phyloP scores from a whole-genome alignment of 495 filamentous ascomycete genomes.

The Podospora fimiseda region DNA sequence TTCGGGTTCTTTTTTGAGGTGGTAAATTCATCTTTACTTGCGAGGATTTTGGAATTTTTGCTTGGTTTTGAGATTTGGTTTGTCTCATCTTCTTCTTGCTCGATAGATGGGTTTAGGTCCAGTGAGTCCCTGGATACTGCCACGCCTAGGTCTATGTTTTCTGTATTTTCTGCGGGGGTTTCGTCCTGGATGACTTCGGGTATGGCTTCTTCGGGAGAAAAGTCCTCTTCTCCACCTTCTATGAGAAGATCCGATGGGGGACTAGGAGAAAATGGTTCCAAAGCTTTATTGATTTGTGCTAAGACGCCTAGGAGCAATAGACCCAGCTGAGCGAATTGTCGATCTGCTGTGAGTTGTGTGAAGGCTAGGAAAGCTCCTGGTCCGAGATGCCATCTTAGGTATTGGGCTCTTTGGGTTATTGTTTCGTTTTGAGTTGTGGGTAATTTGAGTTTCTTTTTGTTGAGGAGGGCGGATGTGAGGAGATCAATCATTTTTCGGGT shows the following conservation, averaged over 20 bases:
- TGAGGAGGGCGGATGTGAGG: slow-evolving; percentile 21
- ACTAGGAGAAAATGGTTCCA: slow-evolving; percentile 23
- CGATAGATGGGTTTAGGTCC: not conserved
- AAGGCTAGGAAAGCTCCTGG: slow-evolving; percentile 41
- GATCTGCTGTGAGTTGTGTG: slow-evolving; percentile 61
- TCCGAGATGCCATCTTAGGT: not conserved
- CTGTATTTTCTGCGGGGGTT: no score
- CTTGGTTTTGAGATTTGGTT: slow-evolving; percentile 1
- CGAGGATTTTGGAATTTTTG: slow-evolving; percentile 1
- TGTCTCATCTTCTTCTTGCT: slow-evolving; percentile 4
- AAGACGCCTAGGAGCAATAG: slow-evolving; percentile 62
- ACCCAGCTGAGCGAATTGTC: slow-evolving; percentile 73
- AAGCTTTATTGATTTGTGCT: slow-evolving; percentile 49
- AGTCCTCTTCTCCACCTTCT: slow-evolving; percentile 3
- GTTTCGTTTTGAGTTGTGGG: slow-evolving; percentile 5
- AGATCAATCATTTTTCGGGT: slow-evolving; percentile 45
- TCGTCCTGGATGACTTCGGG: not conserved
- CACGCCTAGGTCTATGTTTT: slow-evolving; percentile 14
- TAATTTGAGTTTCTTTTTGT: slow-evolving; percentile 1
- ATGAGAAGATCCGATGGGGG: slow-evolving; percentile 7
- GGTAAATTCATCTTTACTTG: not conserved
- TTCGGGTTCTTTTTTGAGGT: not conserved
- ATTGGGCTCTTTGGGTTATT: not conserved
- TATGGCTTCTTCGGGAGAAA: not conserved
- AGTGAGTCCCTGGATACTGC: slow-evolving; percentile 15